Base-by-base conservation (phyloP, 768 basidiomycete species). In the Lactifluus pinguis region DNA sequence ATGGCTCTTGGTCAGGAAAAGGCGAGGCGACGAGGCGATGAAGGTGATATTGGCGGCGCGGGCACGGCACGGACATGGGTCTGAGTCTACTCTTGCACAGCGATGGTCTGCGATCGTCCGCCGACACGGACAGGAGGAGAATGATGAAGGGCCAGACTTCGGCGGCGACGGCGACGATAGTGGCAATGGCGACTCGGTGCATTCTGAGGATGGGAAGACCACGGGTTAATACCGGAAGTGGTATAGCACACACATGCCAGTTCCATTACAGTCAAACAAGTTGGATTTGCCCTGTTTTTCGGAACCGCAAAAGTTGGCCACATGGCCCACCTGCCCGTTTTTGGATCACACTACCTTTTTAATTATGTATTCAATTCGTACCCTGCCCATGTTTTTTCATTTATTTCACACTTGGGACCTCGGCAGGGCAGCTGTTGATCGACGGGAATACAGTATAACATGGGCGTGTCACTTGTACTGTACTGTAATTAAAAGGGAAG, bases 1-100 rank as follows among this genome's bases (percentile, higher is more conserved):
- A 56, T 83, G 82, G 81, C 62, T 83, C 34, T 67, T 77, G 67
- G 61, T 59, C 48, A 66, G 69, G 54, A 57, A 25, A 38, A 51
- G 32, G 30, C 60, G 60, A 4, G 60, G 60, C 4, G 60, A 61
- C 6, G 76, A 73, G 63, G 80, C 76, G 57, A 72, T 70, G 41
- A 72, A 64, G 47, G 68, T 75, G 45, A 70, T 81, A 50, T 72
- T 69, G 45, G 71, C 69, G 44, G 71, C 69, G 44, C 68, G 67
- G 55, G 72, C 68, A 61, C 68, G 70, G 68, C 57, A 64, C 10
- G 25, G 25, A 34, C 41, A 42, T 72, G 56, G 58, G 49, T 67
- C 57, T 32, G 72, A 72, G 59, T 71, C 74, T 62, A 66, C 39
- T 47, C 66, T 79, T 64, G 74, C 75, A 57, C 66, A 68, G 65